phyloP scores from a whole-genome alignment of 164 flowering plant species.

The Piper longum region DNA sequence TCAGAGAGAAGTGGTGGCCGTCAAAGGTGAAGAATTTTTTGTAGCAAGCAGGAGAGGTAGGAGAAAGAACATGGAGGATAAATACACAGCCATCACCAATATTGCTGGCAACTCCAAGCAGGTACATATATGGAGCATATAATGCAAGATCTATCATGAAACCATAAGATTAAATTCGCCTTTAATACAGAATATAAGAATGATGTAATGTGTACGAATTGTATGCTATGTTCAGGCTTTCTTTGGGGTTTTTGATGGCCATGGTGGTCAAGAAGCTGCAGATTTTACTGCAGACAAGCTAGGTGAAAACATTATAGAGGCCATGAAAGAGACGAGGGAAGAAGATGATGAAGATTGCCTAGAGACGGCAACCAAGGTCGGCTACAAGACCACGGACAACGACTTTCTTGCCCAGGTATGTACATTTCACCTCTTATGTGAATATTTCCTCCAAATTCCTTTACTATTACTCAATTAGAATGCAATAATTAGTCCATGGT shows the following conservation, averaged over 20 bases:
- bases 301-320: conserved; percentile 32
- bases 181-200: not conserved
- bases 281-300: conserved; percentile 34
- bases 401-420: conserved; percentile 33
- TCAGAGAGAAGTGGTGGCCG: conserved; percentile 12
- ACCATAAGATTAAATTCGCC: not conserved
- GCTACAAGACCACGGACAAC: conserved; percentile 29
- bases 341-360: conserved; percentile 5
- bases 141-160: not conserved
- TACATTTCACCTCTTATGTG: not conserved
- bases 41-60: conserved; percentile 31
- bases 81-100: conserved; percentile 14
- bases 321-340: not conserved
- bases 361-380: conserved; percentile 24
- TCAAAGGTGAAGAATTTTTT: conserved; percentile 18
- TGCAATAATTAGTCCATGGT: not conserved
- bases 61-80: conserved; percentile 34
- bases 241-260: conserved; percentile 43
- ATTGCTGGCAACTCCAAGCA: conserved; percentile 27
- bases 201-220: not conserved
- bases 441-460: not conserved
- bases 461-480: too few relatives aligned
- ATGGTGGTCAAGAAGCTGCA: conserved; percentile 48
- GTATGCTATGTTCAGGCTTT: conserved; percentile 21
- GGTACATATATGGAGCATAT: conserved; percentile 9